Base-by-base conservation (phyloP, 805 yeast genomes). In the Phaffomyces opuntiae region DNA sequence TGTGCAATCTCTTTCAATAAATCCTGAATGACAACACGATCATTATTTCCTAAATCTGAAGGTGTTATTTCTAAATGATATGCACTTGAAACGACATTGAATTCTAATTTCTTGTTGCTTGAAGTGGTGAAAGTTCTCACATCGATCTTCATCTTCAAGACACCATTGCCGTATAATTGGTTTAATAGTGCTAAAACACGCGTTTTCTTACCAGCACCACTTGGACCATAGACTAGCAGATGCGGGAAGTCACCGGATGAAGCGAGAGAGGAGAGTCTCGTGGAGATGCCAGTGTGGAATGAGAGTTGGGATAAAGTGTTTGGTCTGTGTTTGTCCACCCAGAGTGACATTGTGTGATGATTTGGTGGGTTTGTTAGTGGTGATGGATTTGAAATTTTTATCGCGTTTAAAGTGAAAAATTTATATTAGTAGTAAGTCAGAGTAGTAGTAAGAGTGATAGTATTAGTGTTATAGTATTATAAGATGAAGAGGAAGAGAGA, bases 311-410 rank as follows among this genome's bases (percentile, higher is more conserved):
- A 76, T 42, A 93, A 70, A 1, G 72, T 68, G 49, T 70, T 77
- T 8, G 99, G 99, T 53, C 97, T 77, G 64, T 89, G 81, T 54
- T 89, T 88, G 64, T 93, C 98, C 8, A 95, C 96, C 99, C 99
- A 93, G 63, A 93, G 75, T 7, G 96, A 84, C 96, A 90, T 90
- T 3, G 19, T 3, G 19, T 17, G 19, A 17, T 17, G 19, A 17
- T 17, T 17, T 17, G 19, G 19, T 17, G 19, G 19, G 19, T 17
- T 17, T 17, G 19, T 17, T 17, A 17, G 19, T n/a, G n/a, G n/a
- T n/a, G 26, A 7, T 17, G 14, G 9, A 21, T 17, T 27, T 16
- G 41, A 31, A 39, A 17, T 17, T 17, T 17, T 17, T 3, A 17
- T n/a, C 19, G 19, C 19, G 19, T 17, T n/a, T n/a, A 17, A 17